phyloP scores from a whole-genome alignment of 1,284 basidiomycete genomes.

The Blastosporella zonata region DNA sequence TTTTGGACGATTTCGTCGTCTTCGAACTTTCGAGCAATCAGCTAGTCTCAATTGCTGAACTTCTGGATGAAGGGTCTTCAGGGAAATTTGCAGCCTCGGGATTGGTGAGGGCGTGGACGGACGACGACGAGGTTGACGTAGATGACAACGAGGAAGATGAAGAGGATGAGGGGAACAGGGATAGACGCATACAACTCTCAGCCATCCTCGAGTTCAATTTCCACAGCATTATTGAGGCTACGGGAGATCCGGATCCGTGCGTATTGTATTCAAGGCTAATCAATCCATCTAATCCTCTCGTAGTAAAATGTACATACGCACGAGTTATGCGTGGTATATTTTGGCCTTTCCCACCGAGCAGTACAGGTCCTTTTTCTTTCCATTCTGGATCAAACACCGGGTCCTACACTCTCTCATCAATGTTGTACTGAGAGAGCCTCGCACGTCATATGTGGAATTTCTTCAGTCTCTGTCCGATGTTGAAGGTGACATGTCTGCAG shows the following conservation, averaged over 20 bases:
- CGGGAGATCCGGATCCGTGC: conserved; percentile 37
- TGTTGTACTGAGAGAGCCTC: conserved; percentile 29
- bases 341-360: conserved; percentile 41
- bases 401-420: conserved; percentile 45
- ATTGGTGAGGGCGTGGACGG: conserved; percentile 29
- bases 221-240: conserved; percentile 35
- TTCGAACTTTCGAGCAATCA: conserved; percentile 37
- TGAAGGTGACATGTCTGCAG: conserved; percentile 15
- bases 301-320: conserved; percentile 42
- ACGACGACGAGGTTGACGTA: conserved; percentile 26
- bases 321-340: conserved; percentile 59
- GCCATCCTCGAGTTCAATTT: conserved; percentile 45
- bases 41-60: conserved; percentile 34
- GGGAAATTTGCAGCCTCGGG: conserved; percentile 33
- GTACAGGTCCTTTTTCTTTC: conserved; percentile 42
- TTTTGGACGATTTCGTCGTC: conserved; percentile 48
- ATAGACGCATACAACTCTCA: conserved; percentile 39
- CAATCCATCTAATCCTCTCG: conserved; percentile 9
- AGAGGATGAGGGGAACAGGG: conserved; percentile 19
- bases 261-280: conserved; percentile 4
- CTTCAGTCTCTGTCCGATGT: conserved; percentile 28
- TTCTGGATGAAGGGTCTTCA: conserved; percentile 26
- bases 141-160: conserved; percentile 22
- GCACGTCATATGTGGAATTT: conserved; percentile 38
- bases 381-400: conserved; percentile 47